Percentiles rank a stretch among this genome's conserved stretches.
phyloP scores from a whole-genome alignment of 208 protist species.

The Trypanosoma caninum region DNA sequence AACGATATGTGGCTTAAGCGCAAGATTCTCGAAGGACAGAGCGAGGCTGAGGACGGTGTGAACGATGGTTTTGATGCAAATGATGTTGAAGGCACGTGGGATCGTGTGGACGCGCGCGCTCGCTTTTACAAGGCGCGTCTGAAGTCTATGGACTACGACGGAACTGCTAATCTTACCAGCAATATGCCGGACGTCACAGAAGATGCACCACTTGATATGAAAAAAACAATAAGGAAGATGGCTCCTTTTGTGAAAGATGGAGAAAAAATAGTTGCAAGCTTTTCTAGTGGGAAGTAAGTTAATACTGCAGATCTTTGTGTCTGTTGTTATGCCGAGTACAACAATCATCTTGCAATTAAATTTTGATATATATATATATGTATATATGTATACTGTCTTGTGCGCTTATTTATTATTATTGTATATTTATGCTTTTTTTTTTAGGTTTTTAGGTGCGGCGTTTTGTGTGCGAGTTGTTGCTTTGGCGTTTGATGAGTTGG shows the following conservation, averaged over 20 bases:
- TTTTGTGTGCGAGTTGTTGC: conserved; percentile 34
- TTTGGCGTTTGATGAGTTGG: conserved; percentile 36
- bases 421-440: conserved; percentile 12
- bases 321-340: too few species aligned
- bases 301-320: too few species aligned
- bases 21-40: conserved; percentile 41
- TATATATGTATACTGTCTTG: neutral
- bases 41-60: conserved; percentile 39
- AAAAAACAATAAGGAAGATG: conserved; percentile 70
- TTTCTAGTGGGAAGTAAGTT: conserved; percentile 27
- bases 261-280: conserved; percentile 70
- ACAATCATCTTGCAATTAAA: too few species aligned
- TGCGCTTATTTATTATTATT: neutral
- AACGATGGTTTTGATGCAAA: conserved; percentile 69
- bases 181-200: conserved; percentile 70
- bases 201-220: conserved; percentile 84
- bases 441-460: conserved; percentile 3
- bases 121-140: conserved; percentile 87
- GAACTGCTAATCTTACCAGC: conserved; percentile 49
- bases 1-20: conserved; percentile 81
- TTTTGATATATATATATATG: neutral
- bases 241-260: conserved; percentile 81
- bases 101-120: conserved; percentile 73
- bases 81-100: conserved; percentile 81
- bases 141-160: conserved; percentile 88